A percentile compares a stretch with the other conserved stretches of the same genome.
These are phyloP conservation scores for Wickerhamiella qilinensis DNA, from an alignment of 805 yeast species.

Conservation along the genomic window DNA sequence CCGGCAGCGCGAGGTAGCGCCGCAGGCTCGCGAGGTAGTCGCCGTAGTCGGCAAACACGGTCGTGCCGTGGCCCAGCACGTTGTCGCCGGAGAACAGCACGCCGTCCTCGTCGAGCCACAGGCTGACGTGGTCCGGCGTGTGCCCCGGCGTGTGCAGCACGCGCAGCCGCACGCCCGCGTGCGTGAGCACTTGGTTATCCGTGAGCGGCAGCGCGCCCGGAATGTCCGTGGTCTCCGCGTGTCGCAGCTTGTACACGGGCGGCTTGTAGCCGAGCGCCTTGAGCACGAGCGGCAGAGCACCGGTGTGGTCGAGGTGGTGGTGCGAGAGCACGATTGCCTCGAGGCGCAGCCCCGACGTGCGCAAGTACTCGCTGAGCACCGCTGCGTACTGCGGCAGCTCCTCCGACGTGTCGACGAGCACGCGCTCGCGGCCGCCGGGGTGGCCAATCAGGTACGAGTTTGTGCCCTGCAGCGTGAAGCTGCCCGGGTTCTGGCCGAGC, in stretches of 20 bases:
- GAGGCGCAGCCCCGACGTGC: conserved; percentile 11
- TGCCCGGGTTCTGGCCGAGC: conserved; percentile 24
- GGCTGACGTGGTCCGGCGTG: conserved; percentile 22
- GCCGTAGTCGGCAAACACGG: conserved; percentile 21
- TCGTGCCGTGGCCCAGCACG: conserved; percentile 24
- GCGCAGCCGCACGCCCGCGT: conserved; percentile 18
- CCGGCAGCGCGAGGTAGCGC: conserved; percentile 14
- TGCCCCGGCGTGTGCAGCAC: conserved; percentile 24
- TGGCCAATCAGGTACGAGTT: conserved; percentile 25
- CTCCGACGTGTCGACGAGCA: conserved; percentile 24
- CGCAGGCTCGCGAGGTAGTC: conserved; percentile 18
- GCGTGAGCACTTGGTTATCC: conserved; percentile 16
- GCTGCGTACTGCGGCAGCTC: conserved; percentile 18
- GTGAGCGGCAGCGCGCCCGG: conserved; percentile 4
- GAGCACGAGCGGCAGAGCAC: conserved; percentile 16
- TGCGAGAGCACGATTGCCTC: conserved; percentile 21
- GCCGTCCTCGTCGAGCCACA: conserved; percentile 22
- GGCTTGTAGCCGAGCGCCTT: conserved; percentile 6
- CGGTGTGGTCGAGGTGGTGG: conserved; percentile 24
- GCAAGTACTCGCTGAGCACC: conserved; percentile 15
- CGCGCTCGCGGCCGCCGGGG: conserved; percentile 15
- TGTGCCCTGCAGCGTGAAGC: conserved; percentile 25
- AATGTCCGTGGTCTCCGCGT: not conserved
- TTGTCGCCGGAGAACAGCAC: conserved; percentile 23
- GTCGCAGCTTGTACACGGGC: conserved; percentile 10